Conservation (phyloP, 1,284 basidiomycete genomes). For the Boletus mariae region DNA sequence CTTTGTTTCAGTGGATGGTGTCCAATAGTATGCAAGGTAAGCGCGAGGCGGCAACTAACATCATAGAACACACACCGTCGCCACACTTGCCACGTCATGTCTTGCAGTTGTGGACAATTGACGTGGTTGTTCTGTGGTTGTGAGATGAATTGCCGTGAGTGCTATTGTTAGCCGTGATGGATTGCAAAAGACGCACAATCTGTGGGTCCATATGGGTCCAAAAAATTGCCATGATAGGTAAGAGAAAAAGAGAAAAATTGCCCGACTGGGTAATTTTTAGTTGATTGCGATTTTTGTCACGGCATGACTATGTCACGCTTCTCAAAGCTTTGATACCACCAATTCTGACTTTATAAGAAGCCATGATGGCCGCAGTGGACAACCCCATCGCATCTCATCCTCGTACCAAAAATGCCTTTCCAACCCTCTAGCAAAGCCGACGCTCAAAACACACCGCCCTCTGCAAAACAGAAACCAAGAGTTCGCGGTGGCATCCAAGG, state of each 20-base stretch:
- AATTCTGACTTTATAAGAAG: background rate
- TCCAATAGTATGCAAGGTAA: background rate
- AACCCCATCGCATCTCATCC: background rate
- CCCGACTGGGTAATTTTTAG: constrained; percentile 22
- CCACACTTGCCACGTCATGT: background rate
- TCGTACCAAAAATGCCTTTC: background rate
- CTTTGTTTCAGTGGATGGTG: no score
- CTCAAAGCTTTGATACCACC: background rate
- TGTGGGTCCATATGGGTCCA: constrained; percentile 32
- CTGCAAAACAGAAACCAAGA: constrained; percentile 11
- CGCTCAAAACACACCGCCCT: constrained; percentile 29
- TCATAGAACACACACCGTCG: no score
- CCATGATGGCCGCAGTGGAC: background rate
- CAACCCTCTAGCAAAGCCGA: constrained; percentile 8
- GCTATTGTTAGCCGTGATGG: constrained; percentile 6
- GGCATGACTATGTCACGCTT: constrained; percentile 21
- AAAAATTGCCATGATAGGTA: constrained; percentile 25
- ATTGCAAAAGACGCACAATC: constrained; percentile 3
- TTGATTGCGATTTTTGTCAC: constrained; percentile 35
- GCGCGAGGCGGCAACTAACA: background rate
- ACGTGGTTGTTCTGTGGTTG: background rate
- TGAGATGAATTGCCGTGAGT: no score
- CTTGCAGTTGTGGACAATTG: background rate
- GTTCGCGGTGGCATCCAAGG: constrained; percentile 30
- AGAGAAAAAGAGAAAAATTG: constrained; percentile 1